Evolutionary conservation across 2,329 filamentous ascomycete species (phyloP), one percentile per base, ranked within the genome.

Genomic region (Aspergillus sp.): DNA sequence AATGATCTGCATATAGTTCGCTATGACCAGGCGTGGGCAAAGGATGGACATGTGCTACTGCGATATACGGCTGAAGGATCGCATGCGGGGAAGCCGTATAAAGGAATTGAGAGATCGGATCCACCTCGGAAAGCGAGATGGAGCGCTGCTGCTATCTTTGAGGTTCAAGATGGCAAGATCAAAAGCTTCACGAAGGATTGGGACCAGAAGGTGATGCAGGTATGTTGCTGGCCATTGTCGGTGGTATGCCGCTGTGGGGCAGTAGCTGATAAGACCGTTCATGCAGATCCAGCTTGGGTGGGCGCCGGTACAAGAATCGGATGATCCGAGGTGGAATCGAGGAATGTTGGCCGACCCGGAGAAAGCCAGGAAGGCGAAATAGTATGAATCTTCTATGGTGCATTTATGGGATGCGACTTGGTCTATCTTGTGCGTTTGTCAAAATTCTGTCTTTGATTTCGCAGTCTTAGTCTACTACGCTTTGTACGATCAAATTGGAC

Each of bases 71-170:
- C 75, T 4, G 72, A 74, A 54, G 76, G 75, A 7, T 73, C 67
- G 50, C 74, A 77, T 55, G 70, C 69, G 7, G 76, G 76, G 2
- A 61, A 73, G 54, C 67, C 72, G 15, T 73, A 78, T 50, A 70
- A 73, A 54, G 75, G 74, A 1, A 76, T 78, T 49, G 60, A 75
- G 55, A 66, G 69, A 30, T 72, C 65, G 15, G 68, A 70, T 1
- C 61, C 61, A 9, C 59, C 59, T 10, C 70, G 67, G 17, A 71
- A 73, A 61, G 75, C 75, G 25, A 66, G 65, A 2, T 78, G 75
- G 76, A 69, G 69, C 57, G 76, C 76, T 19, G 71, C 74, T 23
- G 75, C 73, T n/a, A 77, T 78, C 25, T 77, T 77, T 59, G 74
- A 77, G 60, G 67, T 76, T 15, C 65, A 71, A 36, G 66, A 72